These are phyloP conservation scores for Auricularia heimuer DNA, from an alignment of 768 basidiomycete species.

Conservation along the genomic window DNA sequence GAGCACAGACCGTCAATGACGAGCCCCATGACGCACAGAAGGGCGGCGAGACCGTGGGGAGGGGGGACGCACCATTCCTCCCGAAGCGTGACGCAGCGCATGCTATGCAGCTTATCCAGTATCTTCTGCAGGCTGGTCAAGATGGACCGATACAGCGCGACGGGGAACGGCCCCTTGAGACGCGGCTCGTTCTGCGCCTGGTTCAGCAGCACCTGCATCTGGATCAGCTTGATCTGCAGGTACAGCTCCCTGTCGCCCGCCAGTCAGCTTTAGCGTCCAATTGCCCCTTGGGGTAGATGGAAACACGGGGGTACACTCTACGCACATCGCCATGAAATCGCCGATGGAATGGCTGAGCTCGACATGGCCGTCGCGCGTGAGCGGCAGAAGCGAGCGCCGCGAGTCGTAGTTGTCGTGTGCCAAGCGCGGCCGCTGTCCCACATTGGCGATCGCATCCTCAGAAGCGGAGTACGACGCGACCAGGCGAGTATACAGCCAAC, in stretches of 20 bases:
- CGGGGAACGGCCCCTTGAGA: conserved; percentile 91
- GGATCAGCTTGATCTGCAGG: conserved; percentile 82
- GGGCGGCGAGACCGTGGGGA: not conserved
- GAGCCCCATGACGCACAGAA: not conserved
- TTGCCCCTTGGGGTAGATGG: not conserved
- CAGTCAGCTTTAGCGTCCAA: not conserved
- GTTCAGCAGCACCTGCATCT: conserved; percentile 72
- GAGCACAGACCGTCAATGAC: too few species aligned
- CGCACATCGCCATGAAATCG: conserved; percentile 89
- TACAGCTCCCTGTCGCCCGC: conserved; percentile 71
- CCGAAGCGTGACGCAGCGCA: conserved; percentile 92
- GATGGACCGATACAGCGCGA: conserved; percentile 71
- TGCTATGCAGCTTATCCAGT: conserved; percentile 82
- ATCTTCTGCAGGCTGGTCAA: conserved; percentile 77
- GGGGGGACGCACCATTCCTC: conserved; percentile 68
- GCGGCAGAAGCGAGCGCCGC: conserved; percentile 7
- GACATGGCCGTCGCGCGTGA: not conserved
- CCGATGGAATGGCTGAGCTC: conserved; percentile 53
- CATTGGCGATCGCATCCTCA: conserved; percentile 23
- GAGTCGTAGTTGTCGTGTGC: conserved; percentile 3
- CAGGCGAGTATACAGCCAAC: conserved; percentile 89
- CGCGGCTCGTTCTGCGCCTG: conserved; percentile 92
- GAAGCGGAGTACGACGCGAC: conserved; percentile 78
- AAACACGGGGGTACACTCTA: conserved; percentile 6
- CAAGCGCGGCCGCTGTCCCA: conserved; percentile 14